Evolutionary conservation across 2,329 filamentous ascomycete species (phyloP).

Genomic region (Fusarium vanettenii): DNA sequence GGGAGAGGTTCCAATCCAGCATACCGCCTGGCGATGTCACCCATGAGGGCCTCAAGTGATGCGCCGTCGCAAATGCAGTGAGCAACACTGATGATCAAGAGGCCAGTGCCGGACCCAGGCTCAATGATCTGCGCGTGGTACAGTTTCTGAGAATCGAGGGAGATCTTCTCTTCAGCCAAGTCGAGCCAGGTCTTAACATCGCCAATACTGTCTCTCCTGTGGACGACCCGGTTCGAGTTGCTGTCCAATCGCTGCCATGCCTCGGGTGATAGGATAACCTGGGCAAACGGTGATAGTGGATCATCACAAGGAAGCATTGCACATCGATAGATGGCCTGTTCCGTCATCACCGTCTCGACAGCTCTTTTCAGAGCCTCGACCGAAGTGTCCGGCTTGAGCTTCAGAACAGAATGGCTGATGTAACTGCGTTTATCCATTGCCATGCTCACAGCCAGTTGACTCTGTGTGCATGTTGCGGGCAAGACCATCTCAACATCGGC

Average conservation of each 20-base stretch:
- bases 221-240: neutral
- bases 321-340: slow-evolving; percentile 17
- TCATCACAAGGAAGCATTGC: slow-evolving; percentile 12
- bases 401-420: slow-evolving; percentile 12
- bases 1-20: neutral
- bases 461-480: slow-evolving; percentile 18
- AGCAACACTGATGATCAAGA: slow-evolving; percentile 11
- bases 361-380: neutral
- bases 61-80: slow-evolving; percentile 26
- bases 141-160: neutral
- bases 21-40: slow-evolving; percentile 3
- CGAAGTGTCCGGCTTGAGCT: neutral
- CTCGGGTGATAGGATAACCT: neutral
- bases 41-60: slow-evolving; percentile 15
- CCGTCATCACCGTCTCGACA: neutral
- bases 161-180: neutral
- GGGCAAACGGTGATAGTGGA: slow-evolving; percentile 2
- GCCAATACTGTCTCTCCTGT: neutral
- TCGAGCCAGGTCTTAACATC: neutral
- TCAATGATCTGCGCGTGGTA: slow-evolving; percentile 8
- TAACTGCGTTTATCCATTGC: slow-evolving; percentile 21
- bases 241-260: neutral
- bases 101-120: fast-evolving
- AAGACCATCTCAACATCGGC: slow-evolving; percentile 4
- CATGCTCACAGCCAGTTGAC: slow-evolving; percentile 19